Base-by-base conservation (phyloP, 129 eudicot genomes). In the Saussurea involucrata region DNA sequence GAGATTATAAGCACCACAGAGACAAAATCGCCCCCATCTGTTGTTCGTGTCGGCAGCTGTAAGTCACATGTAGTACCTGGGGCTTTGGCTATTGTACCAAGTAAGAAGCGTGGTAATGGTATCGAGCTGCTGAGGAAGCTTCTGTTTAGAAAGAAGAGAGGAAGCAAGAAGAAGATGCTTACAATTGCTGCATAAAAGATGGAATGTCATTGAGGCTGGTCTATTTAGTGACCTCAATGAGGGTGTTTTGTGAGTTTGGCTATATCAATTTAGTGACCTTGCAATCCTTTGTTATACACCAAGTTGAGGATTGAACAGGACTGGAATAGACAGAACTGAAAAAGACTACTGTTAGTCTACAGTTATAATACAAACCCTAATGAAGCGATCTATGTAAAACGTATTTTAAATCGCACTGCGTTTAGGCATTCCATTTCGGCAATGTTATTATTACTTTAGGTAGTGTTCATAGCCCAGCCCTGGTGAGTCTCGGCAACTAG, bases 101-200 rank as follows among this genome's bases (percentile, higher is more conserved):
- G 69, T 66, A 92, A 86, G 78, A 86, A 82, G 82, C 77, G 73
- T 33, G 81, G 85, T 29, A 89, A 87, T 69, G 96, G 91, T 10
- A 28, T 85, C 55, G 86, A 91, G 44, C 81, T 91, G 73, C 80
- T 92, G 82, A 91, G 70, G 78, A 95, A 88, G 78, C 81, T 95
- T 9, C 64, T 91, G 61, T 78, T 86, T 63, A 86, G 94, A 49
- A 91, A 86, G 88, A 95, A 86, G 75, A 90, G 71, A 74, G 86
- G 89, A 42, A 85, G 83, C 77, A 85, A 73, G 77, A 87, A 81
- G 84, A 91, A 81, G 76, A 80, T 75, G 72, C 84, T 81, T 31
- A 75, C 84, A 1, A 81, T 81, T 58, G 80, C 64, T 81, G 72
- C 76, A 69, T 81, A 68, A 44, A 21, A 40, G 18, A 37, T 74